A percentile compares a stretch with the other conserved stretches of the same genome.
phyloP scores from a whole-genome alignment of 768 basidiomycete genomes.

The Trametes gibbosa region DNA sequence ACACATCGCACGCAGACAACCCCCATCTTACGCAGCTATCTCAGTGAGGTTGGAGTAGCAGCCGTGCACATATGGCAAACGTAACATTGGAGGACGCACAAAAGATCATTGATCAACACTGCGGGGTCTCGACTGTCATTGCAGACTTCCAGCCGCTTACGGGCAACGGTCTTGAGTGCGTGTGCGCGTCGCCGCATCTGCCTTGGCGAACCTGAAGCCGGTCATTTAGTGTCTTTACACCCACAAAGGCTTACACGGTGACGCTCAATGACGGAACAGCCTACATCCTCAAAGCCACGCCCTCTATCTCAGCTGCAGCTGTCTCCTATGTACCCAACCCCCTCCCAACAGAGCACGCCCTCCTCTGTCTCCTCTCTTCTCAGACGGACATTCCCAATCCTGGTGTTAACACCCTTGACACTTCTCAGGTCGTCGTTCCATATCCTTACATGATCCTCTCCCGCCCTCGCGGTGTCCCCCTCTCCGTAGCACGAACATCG shows the following conservation, averaged over 20 bases:
- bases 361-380: conserved; percentile 20
- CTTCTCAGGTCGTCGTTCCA: conserved; percentile 43
- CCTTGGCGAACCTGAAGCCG: not conserved
- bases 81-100: conserved; percentile 6
- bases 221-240: conserved; percentile 20
- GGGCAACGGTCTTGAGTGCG: conserved; percentile 4
- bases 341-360: conserved; percentile 23
- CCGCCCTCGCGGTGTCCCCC: conserved; percentile 37
- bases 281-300: conserved; percentile 22
- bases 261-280: conserved; percentile 18
- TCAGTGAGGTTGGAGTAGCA: no score
- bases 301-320: not conserved
- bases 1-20: no score
- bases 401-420: conserved; percentile 45
- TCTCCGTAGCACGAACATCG: conserved; percentile 35
- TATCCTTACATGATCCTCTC: conserved; percentile 52
- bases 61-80: not conserved
- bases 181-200: not conserved
- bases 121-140: conserved; percentile 3
- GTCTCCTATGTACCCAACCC: conserved; percentile 24
- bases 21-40: no score
- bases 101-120: not conserved
- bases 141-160: not conserved
- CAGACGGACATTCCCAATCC: conserved; percentile 49
- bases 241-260: conserved; percentile 28